A percentile compares a stretch with the other conserved stretches of the same genome.
Conservation (phyloP, 2,329 filamentous ascomycete genomes). For the Colletotrichum tanaceti region DNA sequence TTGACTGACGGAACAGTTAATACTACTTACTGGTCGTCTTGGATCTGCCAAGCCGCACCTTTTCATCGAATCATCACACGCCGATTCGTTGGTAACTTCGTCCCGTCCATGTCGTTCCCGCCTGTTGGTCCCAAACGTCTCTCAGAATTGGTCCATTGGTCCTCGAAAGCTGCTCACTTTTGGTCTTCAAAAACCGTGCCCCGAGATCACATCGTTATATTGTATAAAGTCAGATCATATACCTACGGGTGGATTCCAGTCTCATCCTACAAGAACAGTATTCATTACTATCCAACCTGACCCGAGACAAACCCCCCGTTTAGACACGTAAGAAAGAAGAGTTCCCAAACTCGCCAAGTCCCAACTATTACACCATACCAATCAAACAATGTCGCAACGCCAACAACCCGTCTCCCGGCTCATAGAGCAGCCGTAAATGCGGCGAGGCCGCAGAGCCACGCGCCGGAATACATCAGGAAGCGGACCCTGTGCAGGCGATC, state of each 20-base stretch:
- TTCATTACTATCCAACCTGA: neutral
- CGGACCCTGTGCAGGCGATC: slow-evolving; percentile 14
- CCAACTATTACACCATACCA: neutral
- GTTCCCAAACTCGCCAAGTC: neutral
- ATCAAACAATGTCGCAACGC: neutral
- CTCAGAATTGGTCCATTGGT: no score
- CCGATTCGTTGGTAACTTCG: no score
- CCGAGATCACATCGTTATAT: neutral
- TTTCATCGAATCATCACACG: no score
- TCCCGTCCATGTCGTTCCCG: neutral
- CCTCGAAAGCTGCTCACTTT: neutral
- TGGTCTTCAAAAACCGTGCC: no score
- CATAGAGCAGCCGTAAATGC: slow-evolving; percentile 1
- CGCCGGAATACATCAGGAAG: slow-evolving; percentile 3
- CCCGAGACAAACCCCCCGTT: neutral
- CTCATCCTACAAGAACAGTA: neutral
- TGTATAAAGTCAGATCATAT: no score
- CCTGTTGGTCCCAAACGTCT: neutral
- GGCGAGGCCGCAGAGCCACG: slow-evolving; percentile 5
- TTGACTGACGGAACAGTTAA: no score
- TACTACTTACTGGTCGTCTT: no score
- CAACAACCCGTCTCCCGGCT: neutral
- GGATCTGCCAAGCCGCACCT: no score
- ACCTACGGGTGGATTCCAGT: neutral
- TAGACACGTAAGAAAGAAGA: neutral